Evolutionary conservation across 768 basidiomycete genomes (phyloP).

Genomic region (Suillus hirtellus): DNA sequence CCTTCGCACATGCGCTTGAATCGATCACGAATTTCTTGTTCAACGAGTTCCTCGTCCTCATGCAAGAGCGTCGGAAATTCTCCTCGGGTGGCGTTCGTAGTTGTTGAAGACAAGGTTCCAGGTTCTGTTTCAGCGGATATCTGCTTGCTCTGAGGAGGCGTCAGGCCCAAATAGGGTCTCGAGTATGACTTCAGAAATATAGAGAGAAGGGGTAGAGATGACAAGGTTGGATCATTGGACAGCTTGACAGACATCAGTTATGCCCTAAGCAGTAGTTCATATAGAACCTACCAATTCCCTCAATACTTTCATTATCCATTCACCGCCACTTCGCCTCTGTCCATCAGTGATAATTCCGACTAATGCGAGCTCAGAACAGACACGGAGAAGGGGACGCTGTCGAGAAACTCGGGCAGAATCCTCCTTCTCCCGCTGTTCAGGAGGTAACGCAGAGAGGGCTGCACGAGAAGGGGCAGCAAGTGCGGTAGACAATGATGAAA

Average conservation of each 20-base stretch:
- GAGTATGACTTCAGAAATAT: conserved; percentile 95
- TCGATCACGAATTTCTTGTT: conserved; percentile 81
- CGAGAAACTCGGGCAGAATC: conserved; percentile 75
- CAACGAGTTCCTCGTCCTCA: conserved; percentile 76
- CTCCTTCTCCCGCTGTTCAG: conserved; percentile 91
- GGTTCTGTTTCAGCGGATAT: conserved; percentile 54
- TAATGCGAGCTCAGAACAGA: conserved; percentile 88
- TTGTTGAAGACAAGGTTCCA: conserved; percentile 49
- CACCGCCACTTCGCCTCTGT: conserved; percentile 70
- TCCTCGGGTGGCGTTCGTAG: conserved; percentile 33
- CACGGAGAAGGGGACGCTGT: conserved; percentile 83
- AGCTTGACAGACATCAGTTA: conserved; percentile 49
- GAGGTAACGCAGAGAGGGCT: conserved; percentile 53
- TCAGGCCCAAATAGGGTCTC: conserved; percentile 82
- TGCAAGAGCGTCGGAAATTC: conserved; percentile 42
- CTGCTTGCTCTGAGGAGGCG: conserved; percentile 58
- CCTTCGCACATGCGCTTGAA: conserved; percentile 92
- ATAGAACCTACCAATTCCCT: conserved; percentile 73
- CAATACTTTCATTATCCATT: conserved; percentile 86
- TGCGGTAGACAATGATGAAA: conserved; percentile 57
- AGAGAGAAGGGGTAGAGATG: conserved; percentile 85
- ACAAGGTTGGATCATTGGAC: conserved; percentile 82
- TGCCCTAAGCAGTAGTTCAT: conserved; percentile 10
- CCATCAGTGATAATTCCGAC: conserved; percentile 81
- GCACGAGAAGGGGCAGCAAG: conserved; percentile 61